Evolutionary conservation across 2,329 filamentous ascomycete genomes (phyloP).

Genomic region (Tolypocladium guangdongense): DNA sequence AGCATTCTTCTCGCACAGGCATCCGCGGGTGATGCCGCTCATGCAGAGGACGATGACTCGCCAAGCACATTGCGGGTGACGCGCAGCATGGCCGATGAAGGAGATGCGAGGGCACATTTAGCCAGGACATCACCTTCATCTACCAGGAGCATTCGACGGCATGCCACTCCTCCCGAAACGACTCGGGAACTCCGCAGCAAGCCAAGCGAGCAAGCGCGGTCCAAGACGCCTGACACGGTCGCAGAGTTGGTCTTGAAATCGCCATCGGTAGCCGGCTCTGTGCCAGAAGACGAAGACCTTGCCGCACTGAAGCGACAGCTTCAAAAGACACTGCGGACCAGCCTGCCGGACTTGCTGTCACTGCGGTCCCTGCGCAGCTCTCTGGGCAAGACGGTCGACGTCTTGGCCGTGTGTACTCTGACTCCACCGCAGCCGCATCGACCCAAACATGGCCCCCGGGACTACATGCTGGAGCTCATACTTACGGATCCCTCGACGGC

Average conservation of each 20-base stretch:
- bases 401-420: conserved; percentile 43
- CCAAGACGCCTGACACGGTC: conserved; percentile 10
- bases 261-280: conserved; percentile 16
- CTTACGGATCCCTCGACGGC: conserved; percentile 45
- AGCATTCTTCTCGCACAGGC: conserved; percentile 14
- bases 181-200: conserved; percentile 13
- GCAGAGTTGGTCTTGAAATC: conserved; percentile 11
- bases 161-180: conserved; percentile 11
- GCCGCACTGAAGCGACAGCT: conserved; percentile 34
- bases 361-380: conserved; percentile 41
- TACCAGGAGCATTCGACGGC: conserved; percentile 11
- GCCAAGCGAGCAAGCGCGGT: conserved; percentile 9
- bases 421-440: conserved; percentile 39
- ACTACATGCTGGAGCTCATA: conserved; percentile 48
- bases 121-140: conserved; percentile 3
- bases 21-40: conserved; percentile 5
- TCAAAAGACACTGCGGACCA: conserved; percentile 32
- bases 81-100: conserved; percentile 10
- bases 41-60: conserved; percentile 8
- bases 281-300: conserved; percentile 14
- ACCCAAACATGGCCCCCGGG: conserved; percentile 45
- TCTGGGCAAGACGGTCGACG: conserved; percentile 37
- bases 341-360: conserved; percentile 40
- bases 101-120: neutral
- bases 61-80: conserved; percentile 14